Evolutionary conservation across 1,284 basidiomycete genomes (phyloP), one percentile per base, ranked within the genome.

Genomic region (Puccinia coronata): DNA sequence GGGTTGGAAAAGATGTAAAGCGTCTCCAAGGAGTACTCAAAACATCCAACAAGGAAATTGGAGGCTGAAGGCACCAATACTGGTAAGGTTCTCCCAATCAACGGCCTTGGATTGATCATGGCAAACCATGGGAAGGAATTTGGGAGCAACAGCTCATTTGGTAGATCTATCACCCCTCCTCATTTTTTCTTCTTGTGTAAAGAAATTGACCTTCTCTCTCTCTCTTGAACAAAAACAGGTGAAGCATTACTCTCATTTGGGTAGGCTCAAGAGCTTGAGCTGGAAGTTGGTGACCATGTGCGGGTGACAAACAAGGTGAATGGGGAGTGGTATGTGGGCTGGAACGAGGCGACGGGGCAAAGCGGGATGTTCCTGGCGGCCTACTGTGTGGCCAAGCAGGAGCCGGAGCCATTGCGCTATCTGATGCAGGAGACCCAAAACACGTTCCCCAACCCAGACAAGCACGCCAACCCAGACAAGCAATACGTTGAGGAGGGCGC

Each of bases 51-150:
- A 11, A 71, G 70, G 47, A 80, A 80, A 63, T 51, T 51, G 18
- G 78, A 80, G 47, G 39, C 78, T 47, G 78, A 80, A 65, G 78
- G 78, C 2, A 73, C 78, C 31, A 70, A 80, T 34, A 80, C 78
- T 43, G 78, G 78, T 31, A 82, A 82, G 36, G 80, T 82, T 47
- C 55, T 82, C 80, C n/a, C 80, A 16, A 57, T 76, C 51, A 73
- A 82, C 47, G 80, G 73, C 39, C 53, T 82, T 25, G 80, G 80
- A 25, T 53, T 82, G n/a, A 73, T 75, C 9, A 59, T 82, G 51
- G 80, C 80, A 31, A 71, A 59, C 57, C 76, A 76, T 77, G 80
- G 80, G 28, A 73, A 78, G 20, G 80, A 82, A 31, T 82, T 82
- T 67, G 80, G 80, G 34, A 47, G 57, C 39, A 73, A 82, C 34